Percentiles rank a stretch among this genome's conserved stretches.
Conservation (phyloP, 176 grass and related monocot genomes). For the Phoenix dactylifera region DNA sequence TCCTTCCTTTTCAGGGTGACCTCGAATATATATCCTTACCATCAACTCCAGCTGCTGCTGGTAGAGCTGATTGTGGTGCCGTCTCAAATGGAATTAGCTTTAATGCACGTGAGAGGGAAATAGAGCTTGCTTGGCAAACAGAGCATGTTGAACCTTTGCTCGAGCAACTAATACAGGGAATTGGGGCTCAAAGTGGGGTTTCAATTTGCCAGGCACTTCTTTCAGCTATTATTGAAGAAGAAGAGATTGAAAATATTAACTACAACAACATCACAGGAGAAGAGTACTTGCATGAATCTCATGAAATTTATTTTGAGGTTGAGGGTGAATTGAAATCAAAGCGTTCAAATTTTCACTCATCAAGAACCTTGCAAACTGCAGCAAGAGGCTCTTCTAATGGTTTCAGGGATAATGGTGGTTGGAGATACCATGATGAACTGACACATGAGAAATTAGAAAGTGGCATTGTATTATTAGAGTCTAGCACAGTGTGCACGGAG, state of each 20-base stretch:
- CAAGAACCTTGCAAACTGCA: slow-evolving; percentile 34
- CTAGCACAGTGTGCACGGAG: slow-evolving; percentile 37
- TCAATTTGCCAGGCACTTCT: slow-evolving; percentile 68
- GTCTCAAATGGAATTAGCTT: slow-evolving; percentile 38
- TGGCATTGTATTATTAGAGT: slow-evolving; percentile 27
- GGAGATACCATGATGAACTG: slow-evolving; percentile 44
- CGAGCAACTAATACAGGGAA: slow-evolving; percentile 52
- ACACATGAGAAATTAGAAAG: slow-evolving; percentile 24
- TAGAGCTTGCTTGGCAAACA: slow-evolving; percentile 39
- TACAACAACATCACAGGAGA: slow-evolving; percentile 32
- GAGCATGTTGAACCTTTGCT: slow-evolving; percentile 55
- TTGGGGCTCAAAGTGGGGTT: slow-evolving; percentile 27
- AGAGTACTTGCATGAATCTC: slow-evolving; percentile 32
- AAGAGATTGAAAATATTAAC: slow-evolving; percentile 44
- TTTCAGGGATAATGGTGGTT: slow-evolving; percentile 41
- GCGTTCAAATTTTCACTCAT: slow-evolving; percentile 33
- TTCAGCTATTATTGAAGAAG: slow-evolving; percentile 68
- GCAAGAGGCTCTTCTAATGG: slow-evolving; percentile 33
- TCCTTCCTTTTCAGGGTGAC: slow-evolving; percentile 34
- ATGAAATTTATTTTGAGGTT: slow-evolving; percentile 40
- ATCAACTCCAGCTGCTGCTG: slow-evolving; percentile 40
- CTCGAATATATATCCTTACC: slow-evolving; percentile 59
- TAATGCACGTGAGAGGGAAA: slow-evolving; percentile 38
- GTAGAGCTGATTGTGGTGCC: slow-evolving; percentile 34
- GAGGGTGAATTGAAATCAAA: slow-evolving; percentile 44